phyloP scores from a whole-genome alignment of 1,284 basidiomycete species.

The Cutaneotrichosporon cavernicola region DNA sequence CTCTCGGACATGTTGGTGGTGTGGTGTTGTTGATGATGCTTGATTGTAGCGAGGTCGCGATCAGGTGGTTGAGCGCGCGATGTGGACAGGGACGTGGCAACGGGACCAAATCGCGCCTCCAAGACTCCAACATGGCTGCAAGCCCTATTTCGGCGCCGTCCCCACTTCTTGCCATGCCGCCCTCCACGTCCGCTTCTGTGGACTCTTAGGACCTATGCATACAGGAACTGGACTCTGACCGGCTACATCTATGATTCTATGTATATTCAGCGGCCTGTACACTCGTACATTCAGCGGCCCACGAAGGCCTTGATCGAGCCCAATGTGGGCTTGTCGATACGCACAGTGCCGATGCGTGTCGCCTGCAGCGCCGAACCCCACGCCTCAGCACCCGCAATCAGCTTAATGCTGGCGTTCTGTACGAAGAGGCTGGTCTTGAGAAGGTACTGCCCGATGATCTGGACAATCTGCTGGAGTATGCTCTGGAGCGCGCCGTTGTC shows the following conservation, averaged over 20 bases:
- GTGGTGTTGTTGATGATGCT: background rate
- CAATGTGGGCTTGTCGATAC: background rate
- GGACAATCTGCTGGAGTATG: background rate
- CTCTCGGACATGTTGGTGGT: constrained; percentile 60
- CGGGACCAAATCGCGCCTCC: constrained; percentile 9
- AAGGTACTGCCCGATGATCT: constrained; percentile 1
- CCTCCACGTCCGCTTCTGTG: background rate
- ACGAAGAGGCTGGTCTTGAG: background rate
- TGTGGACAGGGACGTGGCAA: constrained; percentile 6
- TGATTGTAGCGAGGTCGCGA: background rate
- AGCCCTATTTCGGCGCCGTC: background rate
- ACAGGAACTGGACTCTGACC: background rate
- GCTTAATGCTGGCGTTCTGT: background rate
- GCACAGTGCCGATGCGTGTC: background rate
- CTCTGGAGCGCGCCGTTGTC: background rate
- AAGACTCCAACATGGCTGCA: background rate
- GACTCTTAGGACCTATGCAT: background rate
- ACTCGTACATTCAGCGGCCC: background rate
- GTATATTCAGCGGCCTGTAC: background rate
- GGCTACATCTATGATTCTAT: background rate
- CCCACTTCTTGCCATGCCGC: background rate
- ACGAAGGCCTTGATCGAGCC: background rate
- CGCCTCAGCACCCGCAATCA: background rate
- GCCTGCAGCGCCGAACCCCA: background rate
- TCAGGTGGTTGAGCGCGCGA: background rate